Base-by-base conservation (phyloP, 805 yeast species). In the Starmera dryadoides region DNA sequence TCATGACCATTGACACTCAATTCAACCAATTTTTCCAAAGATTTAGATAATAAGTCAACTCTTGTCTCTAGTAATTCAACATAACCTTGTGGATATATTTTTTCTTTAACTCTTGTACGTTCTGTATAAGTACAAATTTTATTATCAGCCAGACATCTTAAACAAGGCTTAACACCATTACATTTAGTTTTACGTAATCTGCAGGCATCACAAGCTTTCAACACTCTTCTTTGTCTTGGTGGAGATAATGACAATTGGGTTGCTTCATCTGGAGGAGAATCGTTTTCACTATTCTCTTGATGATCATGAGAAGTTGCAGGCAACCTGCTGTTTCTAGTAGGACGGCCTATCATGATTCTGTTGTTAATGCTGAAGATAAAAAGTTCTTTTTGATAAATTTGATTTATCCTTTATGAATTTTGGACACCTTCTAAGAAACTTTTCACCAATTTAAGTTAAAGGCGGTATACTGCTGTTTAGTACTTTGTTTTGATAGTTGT, bases 191-290 rank as follows among this genome's bases (percentile, higher is more conserved):
- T 77, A 50, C 77, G 77, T 40, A 77, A 64, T 33, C 84, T 62
- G 53, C 84, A 77, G 38, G 73, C 69, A 50, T 77, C 82, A 46
- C 84, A 77, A 6, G 83, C 83, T 47, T 76, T 77, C 11, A 80
- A 79, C 4, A 77, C 82, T 43, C 84, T 55, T 52, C 70, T 74
- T 33, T 36, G 35, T 12, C 14, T 22, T 22, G 17, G 30, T 9
- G 25, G 34, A 25, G 39, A 26, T 12, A 10, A 15, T 16, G 17
- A n/a, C n/a, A n/a, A 37, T 16, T 15, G 22, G 17, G 39, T 23
- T 4, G 33, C 4, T 25, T 12, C n/a, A 10, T 11, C n/a, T 25
- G 28, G 28, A 4, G 28, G n/a, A n/a, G n/a, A n/a, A n/a, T n/a
- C n/a, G n/a, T n/a, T n/a, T n/a, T n/a, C n/a, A n/a, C n/a, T n/a